These are phyloP conservation scores for Podaxis sp. DNA, from an alignment of 768 basidiomycete species.

Conservation along the genomic window DNA sequence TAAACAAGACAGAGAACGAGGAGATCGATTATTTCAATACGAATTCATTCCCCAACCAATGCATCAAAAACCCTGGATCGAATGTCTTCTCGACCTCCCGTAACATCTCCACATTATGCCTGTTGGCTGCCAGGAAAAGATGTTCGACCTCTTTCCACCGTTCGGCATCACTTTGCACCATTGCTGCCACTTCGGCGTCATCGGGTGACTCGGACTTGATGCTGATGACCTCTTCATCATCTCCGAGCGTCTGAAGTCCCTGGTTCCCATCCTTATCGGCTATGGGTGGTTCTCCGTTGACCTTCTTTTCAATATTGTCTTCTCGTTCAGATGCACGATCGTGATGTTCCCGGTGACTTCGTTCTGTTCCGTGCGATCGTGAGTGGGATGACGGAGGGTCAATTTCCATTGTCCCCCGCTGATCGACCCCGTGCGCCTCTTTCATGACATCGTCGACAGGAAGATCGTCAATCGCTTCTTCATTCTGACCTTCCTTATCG, in stretches of 20 bases:
- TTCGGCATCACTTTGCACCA: not conserved
- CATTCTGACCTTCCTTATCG: not conserved
- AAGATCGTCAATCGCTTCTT: not conserved
- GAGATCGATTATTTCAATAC: not conserved
- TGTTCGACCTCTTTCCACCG: slow-evolving; percentile 14
- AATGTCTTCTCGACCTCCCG: slow-evolving; percentile 28
- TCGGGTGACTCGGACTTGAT: not conserved
- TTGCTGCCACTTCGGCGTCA: not conserved
- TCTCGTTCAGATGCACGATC: not conserved
- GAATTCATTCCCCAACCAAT: slow-evolving; percentile 21
- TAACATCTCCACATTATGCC: slow-evolving; percentile 23
- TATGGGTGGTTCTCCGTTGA: not conserved
- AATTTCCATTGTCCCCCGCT: slow-evolving; percentile 3
- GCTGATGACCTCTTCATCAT: not conserved
- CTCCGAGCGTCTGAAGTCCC: not conserved
- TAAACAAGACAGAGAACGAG: not conserved
- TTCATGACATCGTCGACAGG: not conserved
- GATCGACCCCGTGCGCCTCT: not conserved
- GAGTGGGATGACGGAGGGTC: not conserved
- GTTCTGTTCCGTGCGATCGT: not conserved
- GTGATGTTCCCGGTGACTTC: not conserved
- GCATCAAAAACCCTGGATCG: slow-evolving; percentile 24
- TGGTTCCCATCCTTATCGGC: too few species aligned
- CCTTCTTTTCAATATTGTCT: not conserved
- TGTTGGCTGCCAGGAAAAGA: slow-evolving; percentile 11